Evolutionary conservation across 331 rosid species (phyloP), one percentile per base, ranked within the genome.

Genomic region (Dryas integrifolia): DNA sequence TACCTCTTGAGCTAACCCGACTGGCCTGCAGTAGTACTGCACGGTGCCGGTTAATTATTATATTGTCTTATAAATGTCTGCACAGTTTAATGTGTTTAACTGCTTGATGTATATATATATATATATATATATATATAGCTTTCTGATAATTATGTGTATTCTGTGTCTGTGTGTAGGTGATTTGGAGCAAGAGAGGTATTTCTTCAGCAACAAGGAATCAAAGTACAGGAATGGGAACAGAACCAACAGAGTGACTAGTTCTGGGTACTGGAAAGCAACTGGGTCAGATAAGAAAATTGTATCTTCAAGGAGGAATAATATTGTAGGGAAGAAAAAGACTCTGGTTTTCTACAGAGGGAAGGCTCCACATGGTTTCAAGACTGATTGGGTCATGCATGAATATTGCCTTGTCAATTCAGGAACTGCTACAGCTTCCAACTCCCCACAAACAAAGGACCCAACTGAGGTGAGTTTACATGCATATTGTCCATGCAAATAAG

Each of bases 221-320:
- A 86, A 85, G 75, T 80, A 86, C 79, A 62, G 84, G 63, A 93
- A 83, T 76, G 85, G 92, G 41, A 87, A 79, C 58, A 83, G 91
- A 51, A 86, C 83, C 77, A 92, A 87, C 43, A 45, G 96, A 75
- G 82, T 80, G 70, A 90, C 97, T 30, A 80, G 63, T 55, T 85
- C 92, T 58, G 98, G 98, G 0, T 91, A 86, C 74, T 94, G 98
- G 98, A 94, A 94, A 51, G 86, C 92, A 39, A 86, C 88, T 0
- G 96, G 98, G 0, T 66, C 89, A 9, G 98, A 91, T 72, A 91
- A 84, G 55, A 89, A 50, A 60, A 84, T 91, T 41, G 67, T 78
- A 41, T 83, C 89, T 45, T 67, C 96, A 50, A 74, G 50, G 24
- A 70, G 63, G 47, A 78, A 71, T 38, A 73, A 82, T 11, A 67